Evolutionary conservation across 2,329 filamentous ascomycete genomes (phyloP).

Genomic region (Fusarium concolor): DNA sequence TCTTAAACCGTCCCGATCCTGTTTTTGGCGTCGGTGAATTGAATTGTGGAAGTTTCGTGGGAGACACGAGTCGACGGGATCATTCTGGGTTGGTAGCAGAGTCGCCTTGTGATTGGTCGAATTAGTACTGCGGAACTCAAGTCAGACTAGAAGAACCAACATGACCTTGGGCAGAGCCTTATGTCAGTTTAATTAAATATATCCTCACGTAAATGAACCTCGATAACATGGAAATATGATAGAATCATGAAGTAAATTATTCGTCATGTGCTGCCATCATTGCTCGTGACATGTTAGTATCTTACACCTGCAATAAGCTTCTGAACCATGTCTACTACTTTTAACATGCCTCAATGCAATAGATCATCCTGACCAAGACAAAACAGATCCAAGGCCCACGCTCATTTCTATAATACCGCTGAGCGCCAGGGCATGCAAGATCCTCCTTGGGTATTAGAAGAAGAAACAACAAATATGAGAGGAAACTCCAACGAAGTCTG

Average conservation of each 20-base stretch:
- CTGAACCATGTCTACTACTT: slow-evolving; percentile 33
- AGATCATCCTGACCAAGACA: slow-evolving; percentile 22
- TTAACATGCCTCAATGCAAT: slow-evolving; percentile 31
- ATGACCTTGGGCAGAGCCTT: background rate
- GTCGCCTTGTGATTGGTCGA: slow-evolving; percentile 42
- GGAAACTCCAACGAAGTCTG: slow-evolving; percentile 37
- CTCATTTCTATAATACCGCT: slow-evolving; percentile 34
- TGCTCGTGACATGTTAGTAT: slow-evolving; percentile 40
- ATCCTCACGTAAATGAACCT: background rate
- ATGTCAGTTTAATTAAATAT: background rate
- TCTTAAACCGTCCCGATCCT: slow-evolving; percentile 4
- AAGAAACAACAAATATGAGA: slow-evolving; percentile 34
- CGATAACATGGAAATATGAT: background rate
- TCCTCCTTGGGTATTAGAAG: slow-evolving; percentile 42
- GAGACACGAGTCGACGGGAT: slow-evolving; percentile 43
- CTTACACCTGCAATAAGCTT: slow-evolving; percentile 23
- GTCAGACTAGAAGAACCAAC: too few species aligned
- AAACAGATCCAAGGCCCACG: slow-evolving; percentile 30
- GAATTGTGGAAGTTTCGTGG: slow-evolving; percentile 33
- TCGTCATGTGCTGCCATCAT: slow-evolving; percentile 24
- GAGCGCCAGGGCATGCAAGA: slow-evolving; percentile 44
- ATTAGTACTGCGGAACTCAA: slow-evolving; percentile 31
- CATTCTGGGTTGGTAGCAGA: slow-evolving; percentile 40
- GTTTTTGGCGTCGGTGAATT: slow-evolving; percentile 18
- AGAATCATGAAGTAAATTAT: slow-evolving; percentile 15